A percentile compares a stretch with the other conserved stretches of the same genome.
phyloP scores from a whole-genome alignment of 306 rosid genomes.

The Vicia sativa region DNA sequence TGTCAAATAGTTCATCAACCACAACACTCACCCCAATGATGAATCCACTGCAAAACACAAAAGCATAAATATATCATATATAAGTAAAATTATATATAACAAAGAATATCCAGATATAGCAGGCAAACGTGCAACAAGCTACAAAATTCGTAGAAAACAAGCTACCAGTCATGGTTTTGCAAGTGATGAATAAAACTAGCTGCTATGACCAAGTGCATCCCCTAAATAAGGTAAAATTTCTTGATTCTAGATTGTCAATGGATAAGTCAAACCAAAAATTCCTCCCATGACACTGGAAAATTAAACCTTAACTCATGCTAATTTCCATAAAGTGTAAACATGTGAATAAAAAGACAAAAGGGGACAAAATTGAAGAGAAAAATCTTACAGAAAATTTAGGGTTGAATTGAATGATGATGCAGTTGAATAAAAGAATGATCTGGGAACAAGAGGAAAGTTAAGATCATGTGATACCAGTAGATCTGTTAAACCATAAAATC shows the following conservation, averaged over 20 bases:
- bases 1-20: slow-evolving; percentile 62
- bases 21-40: slow-evolving; percentile 42
- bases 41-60: slow-evolving; percentile 51
- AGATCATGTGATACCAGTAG: slow-evolving; percentile 43
- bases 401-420: slow-evolving; percentile 33
- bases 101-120: slow-evolving; percentile 18
- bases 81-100: background rate
- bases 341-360: slow-evolving; percentile 31
- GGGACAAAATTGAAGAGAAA: background rate
- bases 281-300: slow-evolving; percentile 52
- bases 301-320: slow-evolving; percentile 22
- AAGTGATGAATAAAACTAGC: slow-evolving; percentile 33
- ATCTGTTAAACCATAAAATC: slow-evolving; percentile 73
- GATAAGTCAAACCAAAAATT: slow-evolving; percentile 47
- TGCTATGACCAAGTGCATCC: slow-evolving; percentile 45
- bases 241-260: slow-evolving; percentile 22
- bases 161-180: slow-evolving; percentile 32
- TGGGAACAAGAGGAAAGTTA: slow-evolving; percentile 31
- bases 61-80: slow-evolving; percentile 40
- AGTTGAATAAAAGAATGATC: slow-evolving; percentile 53
- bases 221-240: background rate
- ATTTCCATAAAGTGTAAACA: slow-evolving; percentile 37
- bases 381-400: slow-evolving; percentile 53
- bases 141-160: slow-evolving; percentile 18
- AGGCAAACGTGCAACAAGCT: too few species aligned